Evolutionary conservation across 257 asterid species (phyloP).

Genomic region (Apocynum venetum): DNA sequence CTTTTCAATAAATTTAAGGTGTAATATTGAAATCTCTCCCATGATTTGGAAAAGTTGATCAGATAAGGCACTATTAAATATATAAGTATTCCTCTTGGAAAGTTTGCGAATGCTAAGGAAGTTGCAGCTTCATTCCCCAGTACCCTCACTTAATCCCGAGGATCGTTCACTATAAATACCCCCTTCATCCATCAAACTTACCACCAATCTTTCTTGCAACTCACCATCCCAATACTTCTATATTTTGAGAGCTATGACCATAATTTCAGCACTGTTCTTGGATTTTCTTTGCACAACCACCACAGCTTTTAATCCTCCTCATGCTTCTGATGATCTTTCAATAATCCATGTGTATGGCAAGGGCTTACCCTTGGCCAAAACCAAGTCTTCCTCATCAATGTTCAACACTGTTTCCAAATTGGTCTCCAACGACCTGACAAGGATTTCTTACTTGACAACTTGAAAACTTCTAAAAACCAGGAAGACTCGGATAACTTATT

Average conservation of each 20-base stretch:
- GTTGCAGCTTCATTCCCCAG: background rate
- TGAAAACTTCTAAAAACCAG: constrained; percentile 27
- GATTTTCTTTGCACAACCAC: background rate
- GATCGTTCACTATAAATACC: background rate
- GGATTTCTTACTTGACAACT: constrained; percentile 47
- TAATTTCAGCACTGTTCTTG: background rate
- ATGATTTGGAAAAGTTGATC: background rate
- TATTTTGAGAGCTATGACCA: background rate
- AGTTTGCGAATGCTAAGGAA: background rate
- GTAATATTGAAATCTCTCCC: background rate
- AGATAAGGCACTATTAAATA: background rate
- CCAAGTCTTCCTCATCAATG: constrained; percentile 48
- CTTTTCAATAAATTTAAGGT: too few relatives aligned
- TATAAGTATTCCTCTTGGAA: too few relatives aligned
- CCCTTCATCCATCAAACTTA: background rate
- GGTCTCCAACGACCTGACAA: constrained; percentile 48
- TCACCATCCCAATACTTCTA: background rate
- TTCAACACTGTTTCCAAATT: constrained; percentile 40
- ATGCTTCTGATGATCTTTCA: background rate
- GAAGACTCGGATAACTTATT: constrained; percentile 16
- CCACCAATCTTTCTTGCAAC: background rate
- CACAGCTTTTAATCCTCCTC: background rate
- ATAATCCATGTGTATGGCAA: background rate
- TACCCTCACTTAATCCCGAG: too few relatives aligned
- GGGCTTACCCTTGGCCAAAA: background rate